Evolutionary conservation across 2,329 filamentous ascomycete genomes (phyloP).

Genomic region (Waltergamsia citrina): DNA sequence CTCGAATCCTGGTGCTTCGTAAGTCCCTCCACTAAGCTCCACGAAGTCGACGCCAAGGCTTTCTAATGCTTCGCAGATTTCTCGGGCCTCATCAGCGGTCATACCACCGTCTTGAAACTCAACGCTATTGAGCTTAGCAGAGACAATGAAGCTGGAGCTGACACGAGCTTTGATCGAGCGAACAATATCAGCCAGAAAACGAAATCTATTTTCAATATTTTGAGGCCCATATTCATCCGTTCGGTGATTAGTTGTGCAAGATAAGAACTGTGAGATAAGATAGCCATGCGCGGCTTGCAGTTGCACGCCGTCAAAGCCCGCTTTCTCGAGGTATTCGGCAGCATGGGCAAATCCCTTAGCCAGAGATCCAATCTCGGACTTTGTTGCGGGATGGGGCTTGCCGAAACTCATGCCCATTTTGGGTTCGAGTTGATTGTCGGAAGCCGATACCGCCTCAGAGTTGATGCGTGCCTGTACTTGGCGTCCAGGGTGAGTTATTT

Average conservation of each 20-base stretch:
- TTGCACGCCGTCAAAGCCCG: constrained; percentile 46
- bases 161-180: constrained; percentile 20
- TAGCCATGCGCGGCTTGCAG: constrained; percentile 47
- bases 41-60: constrained; percentile 43
- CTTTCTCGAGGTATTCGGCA: constrained; percentile 51
- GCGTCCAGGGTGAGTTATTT: constrained; percentile 54
- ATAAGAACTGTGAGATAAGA: constrained; percentile 42
- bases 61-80: constrained; percentile 36
- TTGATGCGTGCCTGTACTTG: constrained; percentile 29
- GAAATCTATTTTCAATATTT: constrained; percentile 30
- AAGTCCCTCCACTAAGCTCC: constrained; percentile 51
- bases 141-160: constrained; percentile 26
- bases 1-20: constrained; percentile 40
- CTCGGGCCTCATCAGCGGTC: constrained; percentile 36
- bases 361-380: constrained; percentile 45
- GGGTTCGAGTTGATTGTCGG: constrained; percentile 21
- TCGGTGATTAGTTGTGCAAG: constrained; percentile 36
- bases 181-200: constrained; percentile 33
- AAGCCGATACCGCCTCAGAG: constrained; percentile 28
- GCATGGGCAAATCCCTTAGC: constrained; percentile 53
- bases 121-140: constrained; percentile 48
- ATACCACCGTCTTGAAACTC: constrained; percentile 46
- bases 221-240: constrained; percentile 38
- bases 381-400: constrained; percentile 41
- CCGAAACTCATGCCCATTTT: constrained; percentile 22